phyloP scores from a whole-genome alignment of 1,284 basidiomycete genomes.

The Afroboletus lepidellus region DNA sequence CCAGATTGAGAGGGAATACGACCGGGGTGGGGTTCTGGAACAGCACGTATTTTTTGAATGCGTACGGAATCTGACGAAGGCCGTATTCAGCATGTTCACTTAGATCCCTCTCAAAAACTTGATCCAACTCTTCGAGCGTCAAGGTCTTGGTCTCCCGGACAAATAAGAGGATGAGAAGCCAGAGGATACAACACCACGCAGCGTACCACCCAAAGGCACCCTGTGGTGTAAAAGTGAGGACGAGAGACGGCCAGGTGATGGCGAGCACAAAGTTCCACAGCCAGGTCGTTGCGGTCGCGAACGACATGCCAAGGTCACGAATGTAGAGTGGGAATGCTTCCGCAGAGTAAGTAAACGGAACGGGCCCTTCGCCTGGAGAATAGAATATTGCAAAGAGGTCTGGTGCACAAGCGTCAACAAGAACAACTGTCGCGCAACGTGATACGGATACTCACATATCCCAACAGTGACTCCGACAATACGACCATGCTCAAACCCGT shows the following conservation, averaged over 20 bases:
- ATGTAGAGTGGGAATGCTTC: constrained; percentile 74
- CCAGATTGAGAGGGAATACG: too few relatives aligned
- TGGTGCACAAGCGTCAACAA: constrained; percentile 8
- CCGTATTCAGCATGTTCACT: constrained; percentile 59
- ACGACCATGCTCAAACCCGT: constrained; percentile 22
- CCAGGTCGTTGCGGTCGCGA: constrained; percentile 62
- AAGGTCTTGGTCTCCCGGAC: constrained; percentile 81
- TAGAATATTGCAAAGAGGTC: constrained; percentile 64
- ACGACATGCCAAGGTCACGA: constrained; percentile 72
- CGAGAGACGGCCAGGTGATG: constrained; percentile 69
- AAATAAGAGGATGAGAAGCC: constrained; percentile 57
- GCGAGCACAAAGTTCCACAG: constrained; percentile 71
- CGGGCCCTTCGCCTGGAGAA: constrained; percentile 77
- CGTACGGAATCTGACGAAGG: constrained; percentile 34
- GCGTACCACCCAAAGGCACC: constrained; percentile 71
- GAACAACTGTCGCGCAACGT: background rate
- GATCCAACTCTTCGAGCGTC: constrained; percentile 67
- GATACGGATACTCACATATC: constrained; percentile 18
- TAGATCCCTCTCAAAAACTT: constrained; percentile 73
- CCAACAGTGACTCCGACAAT: constrained; percentile 31
- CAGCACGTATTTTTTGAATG: constrained; percentile 31
- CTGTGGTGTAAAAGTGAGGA: constrained; percentile 60
- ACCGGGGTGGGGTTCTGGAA: constrained; percentile 31
- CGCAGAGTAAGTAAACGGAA: constrained; percentile 76
- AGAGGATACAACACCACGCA: constrained; percentile 40